Evolutionary conservation across 768 basidiomycete species (phyloP), one percentile per base, ranked within the genome.

Genomic region (Serpula lacrymans): DNA sequence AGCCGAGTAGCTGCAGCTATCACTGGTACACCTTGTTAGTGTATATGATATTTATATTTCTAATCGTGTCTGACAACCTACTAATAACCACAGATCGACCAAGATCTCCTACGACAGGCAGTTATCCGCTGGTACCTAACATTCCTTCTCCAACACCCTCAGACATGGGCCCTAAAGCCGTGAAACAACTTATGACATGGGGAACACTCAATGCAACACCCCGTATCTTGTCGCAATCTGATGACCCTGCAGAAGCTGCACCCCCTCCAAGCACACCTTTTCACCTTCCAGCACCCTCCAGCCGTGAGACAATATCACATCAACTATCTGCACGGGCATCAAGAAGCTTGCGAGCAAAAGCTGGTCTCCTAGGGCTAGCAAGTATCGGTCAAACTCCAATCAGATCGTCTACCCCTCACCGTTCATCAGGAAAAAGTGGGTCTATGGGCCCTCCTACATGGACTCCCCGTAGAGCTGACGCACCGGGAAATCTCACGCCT

Each of bases 181-280:
- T 98, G 37, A 91, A 92, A 54, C 84, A 97, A 50, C 77, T 99
- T 12, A 92, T 98, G 86, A 99, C 96, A 10, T 94, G 91, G 92
- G 96, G 96, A 2, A 93, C 91, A 10, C 71, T 98, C 17, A 80
- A 84, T 48, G 84, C 88, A 12, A 98, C 96, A 7, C 96, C 96
- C 3, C 83, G 95, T 39, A 75, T 96, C 4, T 75, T 98, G 48
- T 80, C 81, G 9, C 69, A 75, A 51, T 65, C 73, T 8, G 75
- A 81, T 25, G 77, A 85, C 49, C 66, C 73, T 4, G 58, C 65
- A 2, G 73, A 74, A 40, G 56, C 50, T 65, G 53, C 50, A 48
- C 66, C 34, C 6, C 62, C 69, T 12, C 70, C 76, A 5, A 71
- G 63, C 34, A 82, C 82, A 8, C 81, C 86, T 3, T 99, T 97